Percentiles rank a stretch among this genome's conserved stretches.
phyloP scores from a whole-genome alignment of 2,329 filamentous ascomycete genomes.

The Claviceps capensis region DNA sequence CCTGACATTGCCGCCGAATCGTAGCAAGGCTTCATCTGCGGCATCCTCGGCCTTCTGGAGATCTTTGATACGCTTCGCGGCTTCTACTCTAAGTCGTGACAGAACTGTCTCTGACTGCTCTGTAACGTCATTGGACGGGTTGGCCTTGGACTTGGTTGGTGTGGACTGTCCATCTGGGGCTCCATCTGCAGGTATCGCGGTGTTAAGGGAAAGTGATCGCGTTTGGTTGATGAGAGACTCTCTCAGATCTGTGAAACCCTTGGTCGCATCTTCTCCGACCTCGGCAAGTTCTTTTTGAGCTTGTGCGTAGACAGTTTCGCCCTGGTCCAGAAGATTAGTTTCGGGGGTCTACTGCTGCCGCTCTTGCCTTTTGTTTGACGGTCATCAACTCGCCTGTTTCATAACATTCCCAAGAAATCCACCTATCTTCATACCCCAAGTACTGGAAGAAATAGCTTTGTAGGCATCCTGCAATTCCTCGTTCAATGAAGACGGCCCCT shows the following conservation, averaged over 20 bases:
- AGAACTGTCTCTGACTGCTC: slow-evolving; percentile 51
- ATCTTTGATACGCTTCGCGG: slow-evolving; percentile 72
- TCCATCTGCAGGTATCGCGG: slow-evolving; percentile 18
- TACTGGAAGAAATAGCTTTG: slow-evolving; percentile 78
- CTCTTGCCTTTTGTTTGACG: background rate
- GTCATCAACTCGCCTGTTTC: slow-evolving; percentile 53
- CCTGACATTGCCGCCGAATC: slow-evolving; percentile 79
- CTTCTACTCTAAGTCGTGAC: slow-evolving; percentile 61
- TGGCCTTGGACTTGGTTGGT: slow-evolving; percentile 27
- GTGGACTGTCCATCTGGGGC: slow-evolving; percentile 27
- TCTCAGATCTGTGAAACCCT: slow-evolving; percentile 60
- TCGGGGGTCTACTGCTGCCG: background rate
- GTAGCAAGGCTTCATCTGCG: slow-evolving; percentile 84
- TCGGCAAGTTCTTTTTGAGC: slow-evolving; percentile 72
- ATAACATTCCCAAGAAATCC: slow-evolving; percentile 85
- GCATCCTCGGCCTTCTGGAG: slow-evolving; percentile 89
- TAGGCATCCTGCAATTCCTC: slow-evolving; percentile 90
- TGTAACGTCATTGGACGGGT: slow-evolving; percentile 27
- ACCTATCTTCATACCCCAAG: slow-evolving; percentile 80
- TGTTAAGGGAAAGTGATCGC: slow-evolving; percentile 54
- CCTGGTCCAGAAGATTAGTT: slow-evolving; percentile 29
- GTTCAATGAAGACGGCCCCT: slow-evolving; percentile 52
- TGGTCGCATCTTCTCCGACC: slow-evolving; percentile 67
- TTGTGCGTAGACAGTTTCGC: slow-evolving; percentile 72
- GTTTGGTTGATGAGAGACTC: slow-evolving; percentile 59